These are phyloP conservation scores for Ophiostoma montium DNA, from an alignment of 2,329 filamentous ascomycete genomes.

Conservation along the genomic window DNA sequence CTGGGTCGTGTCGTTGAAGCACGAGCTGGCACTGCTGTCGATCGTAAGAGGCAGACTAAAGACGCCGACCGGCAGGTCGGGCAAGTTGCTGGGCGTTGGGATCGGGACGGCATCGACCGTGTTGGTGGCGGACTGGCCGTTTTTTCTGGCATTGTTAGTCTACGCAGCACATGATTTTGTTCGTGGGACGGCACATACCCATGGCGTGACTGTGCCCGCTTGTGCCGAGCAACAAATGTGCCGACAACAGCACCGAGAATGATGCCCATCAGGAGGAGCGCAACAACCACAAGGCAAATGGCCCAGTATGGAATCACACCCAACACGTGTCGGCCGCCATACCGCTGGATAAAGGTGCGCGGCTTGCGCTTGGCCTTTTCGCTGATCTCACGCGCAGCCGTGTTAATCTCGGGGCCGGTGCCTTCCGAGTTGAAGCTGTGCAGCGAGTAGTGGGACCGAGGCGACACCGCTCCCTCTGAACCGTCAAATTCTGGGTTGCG, in stretches of 20 bases:
- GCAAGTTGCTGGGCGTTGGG: conserved; percentile 34
- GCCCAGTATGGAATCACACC: conserved; percentile 50
- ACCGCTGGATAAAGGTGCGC: conserved; percentile 38
- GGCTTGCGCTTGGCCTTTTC: conserved; percentile 40
- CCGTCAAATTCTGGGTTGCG: conserved; percentile 49
- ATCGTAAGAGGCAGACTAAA: conserved; percentile 41
- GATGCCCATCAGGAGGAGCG: conserved; percentile 37
- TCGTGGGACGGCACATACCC: background rate
- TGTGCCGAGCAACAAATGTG: conserved; percentile 25
- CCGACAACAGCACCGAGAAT: conserved; percentile 45
- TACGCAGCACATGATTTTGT: no score
- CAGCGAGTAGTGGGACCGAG: conserved; percentile 36
- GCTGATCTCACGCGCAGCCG: conserved; percentile 27
- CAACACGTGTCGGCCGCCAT: conserved; percentile 40
- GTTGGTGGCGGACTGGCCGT: conserved; percentile 18
- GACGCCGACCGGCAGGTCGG: conserved; percentile 37
- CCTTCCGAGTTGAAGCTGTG: conserved; percentile 35
- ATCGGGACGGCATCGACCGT: conserved; percentile 38
- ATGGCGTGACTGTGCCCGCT: conserved; percentile 14
- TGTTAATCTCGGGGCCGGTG: conserved; percentile 42
- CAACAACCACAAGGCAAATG: conserved; percentile 33
- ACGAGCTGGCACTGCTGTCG: conserved; percentile 36
- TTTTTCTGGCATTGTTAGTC: conserved; percentile 3
- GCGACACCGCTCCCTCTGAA: conserved; percentile 37
- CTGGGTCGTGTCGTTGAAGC: conserved; percentile 41